Base-by-base conservation (phyloP, 108 stramenopile species). In the Nitzschia sp. region DNA sequence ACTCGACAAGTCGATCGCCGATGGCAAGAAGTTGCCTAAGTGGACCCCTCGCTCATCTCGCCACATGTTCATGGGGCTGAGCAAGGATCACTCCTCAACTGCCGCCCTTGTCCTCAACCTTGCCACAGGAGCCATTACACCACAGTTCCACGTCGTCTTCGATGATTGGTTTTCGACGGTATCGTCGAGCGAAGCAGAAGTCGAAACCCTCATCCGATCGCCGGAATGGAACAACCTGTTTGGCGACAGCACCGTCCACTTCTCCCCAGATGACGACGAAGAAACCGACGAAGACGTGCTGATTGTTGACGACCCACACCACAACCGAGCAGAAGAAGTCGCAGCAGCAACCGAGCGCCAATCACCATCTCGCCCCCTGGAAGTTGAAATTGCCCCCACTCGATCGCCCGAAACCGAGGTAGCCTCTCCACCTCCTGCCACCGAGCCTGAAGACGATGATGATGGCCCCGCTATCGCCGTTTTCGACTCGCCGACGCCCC, bases 101-200 rank as follows among this genome's bases (percentile, higher is more conserved):
- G 83, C 74, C 15, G 67, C 75, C 5, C 46, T 13, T n/a, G n/a
- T n/a, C n/a, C n/a, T n/a, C n/a, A n/a, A n/a, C n/a, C n/a, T n/a
- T n/a, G n/a, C n/a, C n/a, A 65, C 72, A 5, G 67, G 74, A 15
- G 21, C 32, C 32, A 72, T 82, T 15, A 67, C 68, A 24, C 49
- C 77, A 26, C 82, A 79, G 51, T 79, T 25, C 38, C 82, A 82
- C 58, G 42, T 78, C 9, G 59, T 81, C 27, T 80, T 84, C 59
- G 79, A 84, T 31, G 76, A 84, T 35, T 66, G 60, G 42, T 80
- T 76, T 35, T 51, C 60, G 6, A 79, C 74, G 19, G 68, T 83
- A n/a, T n/a, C n/a, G n/a, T n/a, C n/a, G n/a, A n/a, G n/a, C 3
- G 24, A 53, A 59, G n/a, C 59, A 24, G 59, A 59, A n/a, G 53